Evolutionary conservation across 768 basidiomycete genomes (phyloP).

Genomic region (Erythrobasidium yunnanense): DNA sequence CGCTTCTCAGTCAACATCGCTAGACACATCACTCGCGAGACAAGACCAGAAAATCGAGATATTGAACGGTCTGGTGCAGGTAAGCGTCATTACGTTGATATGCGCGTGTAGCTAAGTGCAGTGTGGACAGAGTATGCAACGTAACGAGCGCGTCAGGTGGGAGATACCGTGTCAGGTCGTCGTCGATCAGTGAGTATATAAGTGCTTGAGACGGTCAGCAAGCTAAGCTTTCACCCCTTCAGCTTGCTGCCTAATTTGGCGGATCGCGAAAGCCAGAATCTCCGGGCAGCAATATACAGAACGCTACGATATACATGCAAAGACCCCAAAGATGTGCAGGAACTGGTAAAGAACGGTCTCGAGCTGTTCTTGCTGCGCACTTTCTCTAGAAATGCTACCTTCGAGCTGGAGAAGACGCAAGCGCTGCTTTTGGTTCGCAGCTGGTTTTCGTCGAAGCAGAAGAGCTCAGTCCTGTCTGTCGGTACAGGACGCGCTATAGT

Average conservation of each 20-base stretch:
- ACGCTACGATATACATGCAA: conserved; percentile 67
- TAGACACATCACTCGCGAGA: conserved; percentile 13
- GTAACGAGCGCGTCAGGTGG: conserved; percentile 23
- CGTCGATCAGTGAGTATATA: conserved; percentile 40
- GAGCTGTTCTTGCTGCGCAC: conserved; percentile 65
- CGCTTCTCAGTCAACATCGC: conserved; percentile 1
- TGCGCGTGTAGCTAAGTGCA: conserved; percentile 51
- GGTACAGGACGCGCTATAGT: conserved; percentile 77
- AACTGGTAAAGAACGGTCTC: conserved; percentile 54
- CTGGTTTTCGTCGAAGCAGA: conserved; percentile 23
- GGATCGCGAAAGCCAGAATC: conserved; percentile 61
- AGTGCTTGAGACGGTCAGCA: conserved; percentile 25
- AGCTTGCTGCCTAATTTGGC: conserved; percentile 69
- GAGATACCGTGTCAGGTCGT: conserved; percentile 45
- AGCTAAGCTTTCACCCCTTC: conserved; percentile 7
- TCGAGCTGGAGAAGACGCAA: conserved; percentile 78
- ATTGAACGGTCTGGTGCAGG: conserved; percentile 25
- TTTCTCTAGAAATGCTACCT: conserved; percentile 69
- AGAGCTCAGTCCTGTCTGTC: conserved; percentile 48
- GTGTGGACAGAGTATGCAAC: conserved; percentile 1
- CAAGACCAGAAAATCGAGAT: conserved; percentile 26
- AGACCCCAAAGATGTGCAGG: conserved; percentile 59
- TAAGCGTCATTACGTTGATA: conserved; percentile 42
- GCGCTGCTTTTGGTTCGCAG: conserved; percentile 76
- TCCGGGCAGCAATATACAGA: conserved; percentile 71